Base-by-base conservation (phyloP, 805 yeast genomes). In the Teunomyces lycoperdinae region DNA sequence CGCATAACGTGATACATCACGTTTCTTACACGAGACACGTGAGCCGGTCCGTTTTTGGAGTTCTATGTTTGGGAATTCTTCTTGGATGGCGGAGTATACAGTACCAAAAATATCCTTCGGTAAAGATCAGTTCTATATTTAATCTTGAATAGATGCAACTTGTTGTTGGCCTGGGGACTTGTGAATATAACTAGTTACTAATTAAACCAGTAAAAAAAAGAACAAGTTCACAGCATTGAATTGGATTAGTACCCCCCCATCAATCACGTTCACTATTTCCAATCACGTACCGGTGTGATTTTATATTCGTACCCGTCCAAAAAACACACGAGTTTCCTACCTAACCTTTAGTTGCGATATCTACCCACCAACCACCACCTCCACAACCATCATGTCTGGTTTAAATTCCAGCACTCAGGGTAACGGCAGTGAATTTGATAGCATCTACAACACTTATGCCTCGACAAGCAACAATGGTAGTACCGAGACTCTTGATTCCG, bases 401-500 rank as follows among this genome's bases (percentile, higher is more conserved):
- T 38, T 20, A 17, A 38, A 38, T 20, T 26, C 41, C 29, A 38
- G 30, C 27, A 10, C 30, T 7, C 41, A 38, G 2, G 41, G 27
- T 6, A 38, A 20, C 30, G 26, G 48, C 13, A 49, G 49, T 13
- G 69, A 66, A 38, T 49, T 68, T 34, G 65, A 64, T 47, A 42
- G 47, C 35, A 67, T 68, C 28, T 68, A 59, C 50, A 49, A 51
- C 47, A 50, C 48, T 10, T 55, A 56, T 45, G 43, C 50, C 39
- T 42, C 17, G 16, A 17, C 20, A 8, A 32, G 28, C 30, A 33
- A 40, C 30, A 48, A 55, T 28, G 55, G 48, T 11, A 60, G 67
- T 42, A 51, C 48, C 11, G 70, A 64, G 11, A 61, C 70, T 3
- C 56, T 67, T 17, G 71, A 66, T 46, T 60, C 68, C 11, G 55